These are phyloP conservation scores for Tulasnella sp. DNA, from an alignment of 768 basidiomycete species.

Conservation along the genomic window DNA sequence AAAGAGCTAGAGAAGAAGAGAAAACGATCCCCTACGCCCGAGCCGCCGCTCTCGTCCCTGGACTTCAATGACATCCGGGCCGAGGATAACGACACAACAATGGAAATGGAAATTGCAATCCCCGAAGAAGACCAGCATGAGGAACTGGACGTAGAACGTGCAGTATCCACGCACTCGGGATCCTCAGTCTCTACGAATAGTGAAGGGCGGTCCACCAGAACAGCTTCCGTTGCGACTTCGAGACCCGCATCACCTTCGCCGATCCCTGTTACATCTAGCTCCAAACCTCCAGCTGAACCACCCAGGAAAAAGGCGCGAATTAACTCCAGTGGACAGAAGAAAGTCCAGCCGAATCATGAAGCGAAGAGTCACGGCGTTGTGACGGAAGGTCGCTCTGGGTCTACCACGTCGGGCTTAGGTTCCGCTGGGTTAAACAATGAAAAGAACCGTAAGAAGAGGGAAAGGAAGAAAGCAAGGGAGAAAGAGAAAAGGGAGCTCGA, in stretches of 20 bases:
- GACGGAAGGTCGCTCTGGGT: neutral
- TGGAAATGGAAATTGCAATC: neutral
- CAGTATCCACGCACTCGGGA: neutral
- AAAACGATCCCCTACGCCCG: neutral
- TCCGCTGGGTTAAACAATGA: neutral
- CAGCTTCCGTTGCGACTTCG: neutral
- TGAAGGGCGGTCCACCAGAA: neutral
- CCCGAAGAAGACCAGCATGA: neutral
- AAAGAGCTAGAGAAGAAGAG: neutral
- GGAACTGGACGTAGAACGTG: neutral
- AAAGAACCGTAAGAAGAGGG: neutral
- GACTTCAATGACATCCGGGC: neutral
- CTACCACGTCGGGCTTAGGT: neutral
- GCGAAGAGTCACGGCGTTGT: neutral
- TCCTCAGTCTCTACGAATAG: neutral
- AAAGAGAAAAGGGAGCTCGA: neutral
- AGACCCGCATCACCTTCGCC: neutral
- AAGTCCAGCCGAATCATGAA: neutral
- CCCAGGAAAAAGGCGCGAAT: neutral
- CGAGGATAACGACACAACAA: neutral
- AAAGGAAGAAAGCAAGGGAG: neutral
- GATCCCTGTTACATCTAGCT: neutral
- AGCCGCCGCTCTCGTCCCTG: neutral
- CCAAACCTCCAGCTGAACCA: neutral
- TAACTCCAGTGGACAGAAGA: neutral